A percentile compares a stretch with the other conserved stretches of the same genome.
Evolutionary conservation across 257 asterid species (phyloP).

Genomic region (Rhazya stricta): DNA sequence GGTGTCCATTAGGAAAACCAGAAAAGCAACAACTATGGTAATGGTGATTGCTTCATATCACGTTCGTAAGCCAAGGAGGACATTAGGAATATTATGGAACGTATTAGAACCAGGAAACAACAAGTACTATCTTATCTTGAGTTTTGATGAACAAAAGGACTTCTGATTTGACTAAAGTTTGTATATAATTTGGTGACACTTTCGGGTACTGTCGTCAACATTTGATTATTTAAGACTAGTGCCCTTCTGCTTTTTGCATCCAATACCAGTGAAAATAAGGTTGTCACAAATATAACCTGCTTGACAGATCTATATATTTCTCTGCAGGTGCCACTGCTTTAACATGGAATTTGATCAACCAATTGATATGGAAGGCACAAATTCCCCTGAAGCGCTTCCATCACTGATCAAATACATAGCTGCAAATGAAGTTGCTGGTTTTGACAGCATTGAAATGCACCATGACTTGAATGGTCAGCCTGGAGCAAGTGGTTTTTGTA

Average conservation of each 20-base stretch:
- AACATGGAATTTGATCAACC: background rate
- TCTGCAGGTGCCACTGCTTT: background rate
- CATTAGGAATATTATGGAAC: background rate
- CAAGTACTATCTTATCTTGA: background rate
- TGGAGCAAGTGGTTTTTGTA: constrained; percentile 13
- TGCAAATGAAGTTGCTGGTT: constrained; percentile 46
- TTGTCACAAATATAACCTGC: background rate
- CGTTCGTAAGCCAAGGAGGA: background rate
- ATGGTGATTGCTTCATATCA: background rate
- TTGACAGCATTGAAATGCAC: constrained; percentile 30
- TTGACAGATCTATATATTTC: constrained; percentile 1
- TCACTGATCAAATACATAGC: constrained; percentile 10
- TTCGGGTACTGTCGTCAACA: background rate
- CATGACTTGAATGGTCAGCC: constrained; percentile 8
- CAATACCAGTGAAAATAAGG: background rate
- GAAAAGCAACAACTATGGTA: background rate
- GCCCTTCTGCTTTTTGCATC: background rate
- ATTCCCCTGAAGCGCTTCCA: background rate
- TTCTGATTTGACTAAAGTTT: background rate
- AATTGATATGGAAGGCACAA: background rate
- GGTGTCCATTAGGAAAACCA: background rate
- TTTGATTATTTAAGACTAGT: too few relatives aligned
- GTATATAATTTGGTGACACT: background rate
- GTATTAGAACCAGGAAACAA: background rate
- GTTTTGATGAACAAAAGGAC: background rate